Evolutionary conservation across 495 filamentous ascomycete species (phyloP).

Genomic region (Tuber brumale): DNA sequence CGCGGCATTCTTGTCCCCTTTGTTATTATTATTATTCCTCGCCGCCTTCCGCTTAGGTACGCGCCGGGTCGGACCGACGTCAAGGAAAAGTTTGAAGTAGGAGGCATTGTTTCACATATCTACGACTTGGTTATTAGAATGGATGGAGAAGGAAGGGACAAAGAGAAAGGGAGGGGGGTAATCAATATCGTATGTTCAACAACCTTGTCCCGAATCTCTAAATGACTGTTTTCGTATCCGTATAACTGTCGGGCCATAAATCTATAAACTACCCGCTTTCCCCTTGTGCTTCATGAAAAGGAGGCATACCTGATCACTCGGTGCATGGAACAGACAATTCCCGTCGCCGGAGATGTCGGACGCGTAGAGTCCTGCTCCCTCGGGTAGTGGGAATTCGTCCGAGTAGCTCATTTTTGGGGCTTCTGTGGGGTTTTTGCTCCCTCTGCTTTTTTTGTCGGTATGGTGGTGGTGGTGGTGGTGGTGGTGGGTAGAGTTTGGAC

Average conservation of each 20-base stretch:
- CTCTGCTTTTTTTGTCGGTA: neutral
- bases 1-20: conserved; percentile 37
- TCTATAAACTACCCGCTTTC: neutral
- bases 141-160: neutral
- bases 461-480: neutral
- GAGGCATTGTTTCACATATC: too few species aligned
- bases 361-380: conserved; percentile 49
- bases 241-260: conserved; percentile 44
- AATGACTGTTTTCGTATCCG: conserved; percentile 55
- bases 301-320: conserved; percentile 57
- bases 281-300: neutral
- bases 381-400: conserved; percentile 54
- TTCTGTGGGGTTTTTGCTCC: neutral
- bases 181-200: too few species aligned
- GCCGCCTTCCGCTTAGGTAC: conserved; percentile 50
- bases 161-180: conserved; percentile 10
- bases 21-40: conserved; percentile 31
- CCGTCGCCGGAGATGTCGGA: conserved; percentile 51
- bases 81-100: too few species aligned
- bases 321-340: conserved; percentile 72
- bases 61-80: conserved; percentile 44
- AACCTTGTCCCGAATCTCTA: conserved; percentile 55
- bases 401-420: conserved; percentile 11
- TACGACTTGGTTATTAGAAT: conserved; percentile 2
- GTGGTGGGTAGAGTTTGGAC: neutral